These are phyloP conservation scores for Vigna angularis DNA, from an alignment of 306 rosid genomes.

Conservation along the genomic window DNA sequence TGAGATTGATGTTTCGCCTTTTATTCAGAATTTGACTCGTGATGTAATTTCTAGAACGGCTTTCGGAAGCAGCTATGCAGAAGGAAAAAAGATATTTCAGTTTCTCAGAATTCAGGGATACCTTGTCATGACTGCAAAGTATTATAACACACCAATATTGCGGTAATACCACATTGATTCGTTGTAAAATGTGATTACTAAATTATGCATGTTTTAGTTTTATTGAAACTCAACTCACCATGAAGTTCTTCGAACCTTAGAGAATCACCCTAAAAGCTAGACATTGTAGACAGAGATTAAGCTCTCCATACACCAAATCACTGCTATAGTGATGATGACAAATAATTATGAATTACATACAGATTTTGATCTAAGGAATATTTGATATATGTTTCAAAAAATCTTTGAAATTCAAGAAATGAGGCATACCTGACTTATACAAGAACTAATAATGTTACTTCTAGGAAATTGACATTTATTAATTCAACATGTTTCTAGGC, in stretches of 20 bases:
- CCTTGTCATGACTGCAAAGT: background rate
- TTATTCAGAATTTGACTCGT: constrained; percentile 23
- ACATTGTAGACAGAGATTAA: too few relatives aligned
- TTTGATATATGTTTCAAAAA: too few relatives aligned
- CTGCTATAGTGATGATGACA: too few relatives aligned
- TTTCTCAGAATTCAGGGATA: constrained; percentile 26
- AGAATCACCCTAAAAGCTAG: too few relatives aligned
- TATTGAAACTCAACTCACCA: background rate
- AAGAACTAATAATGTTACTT: too few relatives aligned
- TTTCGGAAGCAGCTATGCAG: constrained; percentile 53
- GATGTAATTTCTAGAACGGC: constrained; percentile 53
- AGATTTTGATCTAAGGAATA: too few relatives aligned
- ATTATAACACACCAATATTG: constrained; percentile 35
- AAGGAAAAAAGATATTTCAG: constrained; percentile 52
- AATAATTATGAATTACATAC: too few relatives aligned
- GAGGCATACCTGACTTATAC: too few relatives aligned
- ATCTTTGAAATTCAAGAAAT: too few relatives aligned
- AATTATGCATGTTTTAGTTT: background rate
- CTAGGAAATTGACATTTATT: too few relatives aligned
- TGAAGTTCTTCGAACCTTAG: background rate
- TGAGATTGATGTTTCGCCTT: constrained; percentile 51
- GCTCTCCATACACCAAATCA: too few relatives aligned
- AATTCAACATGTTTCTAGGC: constrained; percentile 14
- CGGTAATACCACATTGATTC: constrained; percentile 16
- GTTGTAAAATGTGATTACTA: too few relatives aligned